A percentile compares a stretch with the other conserved stretches of the same genome.
These are phyloP conservation scores for Myotisia sp. DNA, from an alignment of 2,329 filamentous ascomycete species.

Conservation along the genomic window DNA sequence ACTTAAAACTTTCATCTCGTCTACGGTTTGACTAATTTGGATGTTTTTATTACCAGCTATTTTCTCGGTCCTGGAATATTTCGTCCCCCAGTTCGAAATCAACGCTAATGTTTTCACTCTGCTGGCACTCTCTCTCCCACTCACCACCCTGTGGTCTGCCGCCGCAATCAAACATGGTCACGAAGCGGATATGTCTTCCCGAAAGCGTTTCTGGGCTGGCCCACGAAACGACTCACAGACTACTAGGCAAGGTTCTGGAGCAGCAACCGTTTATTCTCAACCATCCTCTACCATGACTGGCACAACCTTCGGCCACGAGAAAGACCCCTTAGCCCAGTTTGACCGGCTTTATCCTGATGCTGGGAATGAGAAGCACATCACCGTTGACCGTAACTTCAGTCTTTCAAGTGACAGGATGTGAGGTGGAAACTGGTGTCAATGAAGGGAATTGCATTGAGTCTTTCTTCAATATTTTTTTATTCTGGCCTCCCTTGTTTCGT, in stretches of 20 bases:
- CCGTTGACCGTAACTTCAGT: slow-evolving; percentile 11
- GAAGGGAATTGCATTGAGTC: no score
- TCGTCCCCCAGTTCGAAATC: slow-evolving; percentile 38
- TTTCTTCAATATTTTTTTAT: no score
- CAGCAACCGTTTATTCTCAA: not conserved
- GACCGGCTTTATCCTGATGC: slow-evolving; percentile 12
- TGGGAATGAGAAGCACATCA: slow-evolving; percentile 4
- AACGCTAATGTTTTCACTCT: slow-evolving; percentile 42
- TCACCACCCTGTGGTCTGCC: slow-evolving; percentile 53
- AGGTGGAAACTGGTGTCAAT: no score
- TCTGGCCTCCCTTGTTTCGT: no score
- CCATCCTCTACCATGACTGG: not conserved
- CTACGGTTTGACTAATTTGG: slow-evolving; percentile 1
- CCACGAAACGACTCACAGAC: not conserved
- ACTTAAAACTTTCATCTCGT: slow-evolving; percentile 3
- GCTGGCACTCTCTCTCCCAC: slow-evolving; percentile 48
- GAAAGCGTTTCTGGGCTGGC: slow-evolving; percentile 6
- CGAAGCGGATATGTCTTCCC: slow-evolving; percentile 6
- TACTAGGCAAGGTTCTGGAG: not conserved
- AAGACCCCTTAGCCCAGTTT: slow-evolving; percentile 4
- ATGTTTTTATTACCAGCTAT: slow-evolving; percentile 38
- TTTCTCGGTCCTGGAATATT: slow-evolving; percentile 46
- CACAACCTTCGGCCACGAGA: not conserved
- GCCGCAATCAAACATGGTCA: slow-evolving; percentile 20
- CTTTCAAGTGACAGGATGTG: slow-evolving; percentile 6